Evolutionary conservation across 1,139 yeast genomes (phyloP).

Genomic region (Yarrowia galli): DNA sequence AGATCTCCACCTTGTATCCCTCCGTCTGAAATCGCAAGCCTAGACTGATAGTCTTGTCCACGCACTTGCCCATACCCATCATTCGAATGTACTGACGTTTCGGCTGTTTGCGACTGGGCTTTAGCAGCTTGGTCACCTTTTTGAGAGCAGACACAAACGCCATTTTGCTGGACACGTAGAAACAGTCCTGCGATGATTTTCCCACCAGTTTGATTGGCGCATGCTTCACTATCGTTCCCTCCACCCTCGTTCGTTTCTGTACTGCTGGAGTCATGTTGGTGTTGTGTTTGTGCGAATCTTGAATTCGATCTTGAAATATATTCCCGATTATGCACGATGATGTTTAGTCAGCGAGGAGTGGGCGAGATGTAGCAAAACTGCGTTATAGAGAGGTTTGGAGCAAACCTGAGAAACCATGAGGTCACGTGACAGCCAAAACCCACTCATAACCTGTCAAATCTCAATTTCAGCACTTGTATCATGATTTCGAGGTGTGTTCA

Average conservation of each 20-base stretch:
- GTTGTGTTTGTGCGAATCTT: not conserved
- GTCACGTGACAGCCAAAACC: too few species aligned
- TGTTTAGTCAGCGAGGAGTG: not conserved
- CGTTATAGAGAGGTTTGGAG: too few species aligned
- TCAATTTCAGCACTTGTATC: too few species aligned
- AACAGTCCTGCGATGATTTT: slow-evolving; percentile 24
- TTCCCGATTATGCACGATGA: not conserved
- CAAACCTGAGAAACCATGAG: too few species aligned
- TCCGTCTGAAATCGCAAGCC: slow-evolving; percentile 15
- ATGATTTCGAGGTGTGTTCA: too few species aligned
- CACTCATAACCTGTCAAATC: too few species aligned
- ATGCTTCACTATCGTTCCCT: slow-evolving; percentile 30
- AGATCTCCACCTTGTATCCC: slow-evolving; percentile 28
- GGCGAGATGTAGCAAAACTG: too few species aligned
- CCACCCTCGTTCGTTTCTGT: slow-evolving; percentile 2
- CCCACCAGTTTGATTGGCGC: slow-evolving; percentile 37
- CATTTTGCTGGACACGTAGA: slow-evolving; percentile 34
- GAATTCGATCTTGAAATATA: not conserved
- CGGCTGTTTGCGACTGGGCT: slow-evolving; percentile 13
- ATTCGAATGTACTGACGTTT: not conserved
- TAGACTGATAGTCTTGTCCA: slow-evolving; percentile 15
- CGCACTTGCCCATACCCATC: slow-evolving; percentile 36
- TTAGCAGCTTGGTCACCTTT: slow-evolving; percentile 25
- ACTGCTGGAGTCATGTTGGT: not conserved
- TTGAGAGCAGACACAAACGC: slow-evolving; percentile 28